phyloP scores from a whole-genome alignment of 352 stramenopile species.

The Globisporangium splendens region DNA sequence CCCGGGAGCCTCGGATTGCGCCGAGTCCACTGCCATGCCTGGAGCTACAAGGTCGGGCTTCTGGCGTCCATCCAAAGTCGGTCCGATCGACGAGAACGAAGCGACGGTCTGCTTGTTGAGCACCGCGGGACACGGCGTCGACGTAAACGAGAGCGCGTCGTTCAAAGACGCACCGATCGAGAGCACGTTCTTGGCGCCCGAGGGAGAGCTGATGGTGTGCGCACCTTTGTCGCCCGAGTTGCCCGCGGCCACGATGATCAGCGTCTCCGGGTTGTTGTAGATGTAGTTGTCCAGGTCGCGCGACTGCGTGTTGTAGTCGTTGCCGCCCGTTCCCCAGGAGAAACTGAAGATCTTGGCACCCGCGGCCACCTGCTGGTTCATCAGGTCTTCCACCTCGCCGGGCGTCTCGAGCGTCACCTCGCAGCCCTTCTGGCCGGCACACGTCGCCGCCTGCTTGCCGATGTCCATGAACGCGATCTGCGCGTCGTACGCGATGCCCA shows the following conservation, averaged over 20 bases:
- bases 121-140: conserved; percentile 41
- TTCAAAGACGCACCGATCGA: conserved; percentile 82
- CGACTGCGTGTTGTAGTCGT: conserved; percentile 76
- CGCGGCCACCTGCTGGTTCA: conserved; percentile 69
- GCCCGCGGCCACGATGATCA: conserved; percentile 88
- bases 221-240: conserved; percentile 72
- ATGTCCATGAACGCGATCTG: conserved; percentile 83
- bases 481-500: conserved; percentile 70
- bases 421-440: conserved; percentile 44
- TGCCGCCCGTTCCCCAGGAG: conserved; percentile 74
- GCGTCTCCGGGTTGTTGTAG: conserved; percentile 80
- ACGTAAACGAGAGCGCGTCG: conserved; percentile 38
- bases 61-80: conserved; percentile 75
- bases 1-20: conserved; percentile 52
- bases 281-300: conserved; percentile 77
- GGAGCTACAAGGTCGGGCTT: conserved; percentile 88
- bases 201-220: conserved; percentile 76
- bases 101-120: conserved; percentile 77
- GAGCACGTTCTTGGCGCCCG: conserved; percentile 82
- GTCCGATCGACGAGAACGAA: conserved; percentile 79
- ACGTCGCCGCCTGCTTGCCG: conserved; percentile 45
- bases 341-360: conserved; percentile 85
- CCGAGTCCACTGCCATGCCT: conserved; percentile 79
- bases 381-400: conserved; percentile 47
- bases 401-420: conserved; percentile 57